Evolutionary conservation across 148 eudicot genomes (phyloP).

Genomic region (Camellia granthamiana): DNA sequence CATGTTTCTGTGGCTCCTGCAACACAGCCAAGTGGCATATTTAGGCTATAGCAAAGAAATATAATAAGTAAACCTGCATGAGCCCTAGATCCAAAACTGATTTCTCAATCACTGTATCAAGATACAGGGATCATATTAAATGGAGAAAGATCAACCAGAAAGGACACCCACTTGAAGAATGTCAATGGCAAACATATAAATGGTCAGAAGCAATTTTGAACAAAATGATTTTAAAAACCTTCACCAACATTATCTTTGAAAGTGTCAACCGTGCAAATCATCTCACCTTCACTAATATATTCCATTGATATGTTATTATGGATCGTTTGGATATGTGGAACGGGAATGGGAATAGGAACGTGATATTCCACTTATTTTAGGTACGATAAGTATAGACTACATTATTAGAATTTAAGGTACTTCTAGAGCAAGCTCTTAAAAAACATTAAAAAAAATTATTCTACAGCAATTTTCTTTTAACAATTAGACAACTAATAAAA

Average conservation of each 20-base stretch:
- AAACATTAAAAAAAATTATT: no score
- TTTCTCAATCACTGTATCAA: background rate
- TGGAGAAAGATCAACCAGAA: background rate
- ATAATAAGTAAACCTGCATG: background rate
- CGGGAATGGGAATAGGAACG: no score
- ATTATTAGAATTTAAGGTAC: no score
- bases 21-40: constrained; percentile 20
- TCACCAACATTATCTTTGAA: background rate
- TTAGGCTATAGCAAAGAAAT: background rate
- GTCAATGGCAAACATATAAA: background rate
- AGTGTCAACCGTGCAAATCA: background rate
- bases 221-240: background rate
- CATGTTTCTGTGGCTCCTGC: constrained; percentile 89
- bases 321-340: no score
- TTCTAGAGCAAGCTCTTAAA: no score
- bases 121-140: background rate
- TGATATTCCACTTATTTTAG: no score
- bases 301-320: background rate
- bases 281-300: background rate
- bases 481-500: no score
- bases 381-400: no score
- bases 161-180: background rate
- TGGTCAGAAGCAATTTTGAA: background rate
- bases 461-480: no score
- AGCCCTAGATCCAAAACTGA: background rate